A percentile compares a stretch with the other conserved stretches of the same genome.
Evolutionary conservation across 192 early-diverging fungal species (phyloP).

Genomic region (Glomus cerebriforme): DNA sequence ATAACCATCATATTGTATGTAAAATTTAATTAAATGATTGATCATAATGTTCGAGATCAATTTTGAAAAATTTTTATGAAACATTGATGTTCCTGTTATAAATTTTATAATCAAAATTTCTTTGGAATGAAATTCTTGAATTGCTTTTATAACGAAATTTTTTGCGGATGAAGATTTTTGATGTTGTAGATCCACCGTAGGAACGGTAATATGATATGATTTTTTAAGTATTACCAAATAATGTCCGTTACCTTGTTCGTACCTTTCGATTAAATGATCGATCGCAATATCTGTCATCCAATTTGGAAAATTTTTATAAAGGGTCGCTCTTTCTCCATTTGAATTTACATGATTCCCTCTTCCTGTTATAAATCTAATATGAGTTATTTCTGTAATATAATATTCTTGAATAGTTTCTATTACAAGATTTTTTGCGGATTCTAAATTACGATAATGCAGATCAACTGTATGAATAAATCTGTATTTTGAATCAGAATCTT

Average conservation of each 20-base stretch:
- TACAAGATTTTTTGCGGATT: neutral
- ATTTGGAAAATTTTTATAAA: neutral
- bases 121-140: too few species aligned
- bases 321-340: neutral
- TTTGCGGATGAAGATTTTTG: too few species aligned
- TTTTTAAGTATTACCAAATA: neutral
- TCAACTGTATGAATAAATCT: neutral
- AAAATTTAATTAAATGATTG: neutral
- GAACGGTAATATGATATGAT: too few species aligned
- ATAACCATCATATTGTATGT: neutral
- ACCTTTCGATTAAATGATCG: neutral
- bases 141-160: too few species aligned
- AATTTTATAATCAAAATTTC: too few species aligned
- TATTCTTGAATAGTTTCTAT: neutral
- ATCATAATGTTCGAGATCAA: neutral
- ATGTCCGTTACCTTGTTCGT: neutral
- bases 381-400: neutral
- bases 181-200: too few species aligned
- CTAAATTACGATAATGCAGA: neutral
- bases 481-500: neutral
- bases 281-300: neutral
- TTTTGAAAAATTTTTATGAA: too few species aligned
- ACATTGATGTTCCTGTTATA: too few species aligned
- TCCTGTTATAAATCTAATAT: neutral
- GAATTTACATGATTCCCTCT: neutral